Conservation (phyloP, 2,329 filamentous ascomycete species). For the Cadophora sp. region DNA sequence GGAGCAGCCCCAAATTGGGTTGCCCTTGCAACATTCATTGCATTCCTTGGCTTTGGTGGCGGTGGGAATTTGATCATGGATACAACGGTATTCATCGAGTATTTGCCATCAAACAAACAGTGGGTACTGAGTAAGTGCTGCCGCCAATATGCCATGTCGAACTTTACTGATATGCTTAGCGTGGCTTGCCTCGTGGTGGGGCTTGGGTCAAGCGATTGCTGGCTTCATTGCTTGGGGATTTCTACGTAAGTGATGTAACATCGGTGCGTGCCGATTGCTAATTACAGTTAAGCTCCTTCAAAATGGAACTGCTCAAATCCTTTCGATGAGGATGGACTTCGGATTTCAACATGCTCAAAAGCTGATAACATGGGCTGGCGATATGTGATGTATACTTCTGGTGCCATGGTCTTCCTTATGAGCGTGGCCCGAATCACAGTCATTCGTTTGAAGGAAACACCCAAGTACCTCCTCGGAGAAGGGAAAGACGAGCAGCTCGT, state of each 20-base stretch:
- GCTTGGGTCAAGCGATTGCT: conserved; percentile 43
- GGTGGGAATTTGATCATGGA: conserved; percentile 65
- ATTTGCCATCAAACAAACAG: conserved; percentile 62
- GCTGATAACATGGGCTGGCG: conserved; percentile 63
- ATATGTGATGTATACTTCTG: conserved; percentile 60
- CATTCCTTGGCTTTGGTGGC: conserved; percentile 66
- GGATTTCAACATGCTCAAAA: conserved; percentile 52
- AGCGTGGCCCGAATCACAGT: conserved; percentile 58
- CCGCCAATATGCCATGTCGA: neutral
- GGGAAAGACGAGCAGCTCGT: conserved; percentile 59
- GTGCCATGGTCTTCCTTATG: conserved; percentile 60
- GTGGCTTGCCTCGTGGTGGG: conserved; percentile 65
- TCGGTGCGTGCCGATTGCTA: neutral
- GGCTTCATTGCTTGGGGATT: conserved; percentile 42
- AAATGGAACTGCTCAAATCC: conserved; percentile 51
- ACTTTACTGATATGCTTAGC: conserved; percentile 38
- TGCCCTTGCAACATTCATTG: conserved; percentile 67
- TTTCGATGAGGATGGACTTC: conserved; percentile 37
- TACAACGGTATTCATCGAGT: conserved; percentile 58
- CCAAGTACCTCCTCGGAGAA: conserved; percentile 61
- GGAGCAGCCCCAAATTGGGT: conserved; percentile 72
- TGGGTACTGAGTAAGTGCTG: conserved; percentile 59
- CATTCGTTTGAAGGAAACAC: conserved; percentile 60
- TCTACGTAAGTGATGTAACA: conserved; percentile 27
- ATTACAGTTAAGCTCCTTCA: conserved; percentile 45